Evolutionary conservation across 2,329 filamentous ascomycete genomes (phyloP), one percentile per base, ranked within the genome.

Genomic region (Elsinoe ampelina): DNA sequence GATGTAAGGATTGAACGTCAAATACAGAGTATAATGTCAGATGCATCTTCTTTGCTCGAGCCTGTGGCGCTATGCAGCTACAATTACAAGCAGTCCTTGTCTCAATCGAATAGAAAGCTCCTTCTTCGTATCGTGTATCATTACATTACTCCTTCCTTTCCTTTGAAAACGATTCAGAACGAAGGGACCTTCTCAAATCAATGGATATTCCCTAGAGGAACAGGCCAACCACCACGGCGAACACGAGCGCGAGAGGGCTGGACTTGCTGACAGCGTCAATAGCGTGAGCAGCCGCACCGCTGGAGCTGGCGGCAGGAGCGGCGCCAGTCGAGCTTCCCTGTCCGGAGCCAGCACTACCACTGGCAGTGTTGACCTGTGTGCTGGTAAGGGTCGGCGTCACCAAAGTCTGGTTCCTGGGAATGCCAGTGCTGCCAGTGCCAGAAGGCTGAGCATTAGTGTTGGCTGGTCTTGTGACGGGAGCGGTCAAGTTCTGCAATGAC

Each of bases 151-250:
- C 6, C 47, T 26, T 12, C 48, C 11, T 26, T 50, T 34, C 8
- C 13, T 36, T 19, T 38, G 8, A 19, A 52, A 39, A 39, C 7
- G 11, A 22, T 26, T 4, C 11, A 5, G 26, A 30, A 30, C 26
- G 4, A 30, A 30, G 7, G 26, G 26, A 30, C 26, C 8, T 30
- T 5, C 7, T 30, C 26, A 30, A 30, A 3, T 30, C 26, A 8
- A 5, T 3, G 5, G 26, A 8, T 7, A 30, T 30, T 8, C 2
- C 12, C 32, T 48, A 66, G 65, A 71, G 73, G 47, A 68, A 67
- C 58, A 74, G 67, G 34, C 71, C 72, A 57, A 70, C 73, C 17
- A 70, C 64, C 54, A 68, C 71, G 57, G 72, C 67, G 57, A 73
- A 63, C 58, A 73, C 65, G 54, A 74, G 63, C 35, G 71, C 68